Base-by-base conservation (phyloP, 345 rosid species). In the Populus nigra region DNA sequence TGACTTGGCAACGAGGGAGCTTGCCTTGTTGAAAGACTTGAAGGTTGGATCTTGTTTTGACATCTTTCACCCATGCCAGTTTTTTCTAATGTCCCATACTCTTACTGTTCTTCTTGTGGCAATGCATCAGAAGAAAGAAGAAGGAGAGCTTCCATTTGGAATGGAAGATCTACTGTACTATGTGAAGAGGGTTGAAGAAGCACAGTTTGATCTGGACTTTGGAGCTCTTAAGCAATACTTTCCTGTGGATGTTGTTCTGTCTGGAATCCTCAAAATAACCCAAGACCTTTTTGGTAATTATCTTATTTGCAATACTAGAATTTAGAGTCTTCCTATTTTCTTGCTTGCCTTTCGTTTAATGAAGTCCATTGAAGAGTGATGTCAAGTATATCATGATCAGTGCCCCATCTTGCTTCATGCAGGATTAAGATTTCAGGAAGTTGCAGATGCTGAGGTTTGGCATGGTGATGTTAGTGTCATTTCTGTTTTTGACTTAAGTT, bases 211-310 rank as follows among this genome's bases (percentile, higher is more conserved):
- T 84, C 83, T 95, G 77, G 96, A 95, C 81, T 84, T 92, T 81
- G 93, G 86, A 82, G 91, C 89, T 75, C 84, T 95, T 72, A 90
- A 88, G 82, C 91, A 90, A 77, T 88, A 89, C 86, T 93, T 95
- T 83, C 98, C 96, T 73, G 88, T 91, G 77, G 87, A 83, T 80
- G 88, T 95, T 89, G 98, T 93, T 88, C 82, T 92, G 29, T 83
- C 98, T 72, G 98, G 99, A 78, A 86, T 95, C 79, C 91, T 93
- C 78, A 95, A 93, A 88, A 85, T 92, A 83, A 84, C 86, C 57
- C 98, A 95, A 78, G 99, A 95, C 85, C 91, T 93, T 81, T 93
- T 95, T 79, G 97, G 98, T 95, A 90, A 85, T 78, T 75, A 39
- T 31, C 5, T 77, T 43, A 11, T 69, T 49, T 47, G 66, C 61